Base-by-base conservation (phyloP, 352 stramenopile species). In the Globisporangium nodosum region DNA sequence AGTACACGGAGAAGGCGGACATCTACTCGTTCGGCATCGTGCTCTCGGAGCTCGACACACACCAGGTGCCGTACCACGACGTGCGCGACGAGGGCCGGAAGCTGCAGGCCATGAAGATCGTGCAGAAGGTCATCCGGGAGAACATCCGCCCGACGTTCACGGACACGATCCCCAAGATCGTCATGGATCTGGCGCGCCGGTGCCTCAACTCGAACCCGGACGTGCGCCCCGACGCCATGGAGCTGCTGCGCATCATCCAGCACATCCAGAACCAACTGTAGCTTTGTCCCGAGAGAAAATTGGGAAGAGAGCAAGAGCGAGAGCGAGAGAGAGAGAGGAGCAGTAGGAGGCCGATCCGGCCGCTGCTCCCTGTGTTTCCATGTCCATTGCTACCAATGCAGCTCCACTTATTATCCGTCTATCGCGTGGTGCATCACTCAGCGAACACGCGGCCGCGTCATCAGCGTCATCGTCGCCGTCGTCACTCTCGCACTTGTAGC, bases 1-100 rank as follows among this genome's bases (percentile, higher is more conserved):
- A 91, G 66, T 92, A 94, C 70, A 90, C 78, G 27, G 80, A 90
- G 60, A 90, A 90, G 60, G 81, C 81, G 24, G 84, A 94, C 53
- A 90, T 94, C 42, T 94, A 85, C 61, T 92, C 84, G 37, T 92
- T 92, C 40, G 83, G 83, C 24, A 87, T 93, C 52, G 81, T 91
- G 39, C 69, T 93, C 67, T 86, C 79, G 33, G 85, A 94, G 61
- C 60, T 94, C 11, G 85, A 94, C 48, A 90, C 79, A 30, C 77
- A 88, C 54, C 61, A 77, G 18, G 78, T 92, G 54, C 85, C 85
- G 62, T 94, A 90, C 68, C 86, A 80, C 53, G 81, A 94, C 76
- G 76, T 88, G 59, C 73, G 74, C 20, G 82, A 91, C 66, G 76
- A 78, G 16, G 65, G 74, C 3, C 87, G 87, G 61, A 85, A 90